A percentile compares a stretch with the other conserved stretches of the same genome.
Conservation (phyloP, 148 eudicot species). For the Tetragonia tetragonoides region DNA sequence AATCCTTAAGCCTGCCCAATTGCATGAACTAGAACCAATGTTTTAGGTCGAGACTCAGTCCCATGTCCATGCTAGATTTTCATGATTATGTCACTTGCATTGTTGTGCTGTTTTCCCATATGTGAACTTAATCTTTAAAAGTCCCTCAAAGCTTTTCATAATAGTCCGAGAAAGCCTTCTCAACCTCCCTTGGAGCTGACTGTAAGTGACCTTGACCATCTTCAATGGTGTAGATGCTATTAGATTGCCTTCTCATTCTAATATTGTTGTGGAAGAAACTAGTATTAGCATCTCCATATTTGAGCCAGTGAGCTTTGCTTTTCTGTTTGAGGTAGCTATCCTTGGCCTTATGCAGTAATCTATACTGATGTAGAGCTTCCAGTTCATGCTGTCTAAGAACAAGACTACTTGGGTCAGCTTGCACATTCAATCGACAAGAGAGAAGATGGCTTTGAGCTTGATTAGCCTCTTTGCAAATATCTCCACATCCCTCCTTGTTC, state of each 20-base stretch:
- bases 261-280: neutral
- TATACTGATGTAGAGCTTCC: neutral
- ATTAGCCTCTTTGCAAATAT: neutral
- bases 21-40: no score
- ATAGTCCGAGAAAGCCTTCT: no score
- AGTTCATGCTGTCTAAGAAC: neutral
- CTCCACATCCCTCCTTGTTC: neutral
- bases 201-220: neutral
- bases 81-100: no score
- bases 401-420: neutral
- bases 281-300: neutral
- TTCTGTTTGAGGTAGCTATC: neutral
- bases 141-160: no score
- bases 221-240: neutral
- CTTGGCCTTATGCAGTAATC: neutral
- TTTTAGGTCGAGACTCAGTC: no score
- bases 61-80: no score
- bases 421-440: neutral
- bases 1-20: no score
- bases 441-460: neutral
- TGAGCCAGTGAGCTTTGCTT: neutral
- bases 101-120: no score
- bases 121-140: no score
- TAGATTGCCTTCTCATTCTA: neutral
- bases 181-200: neutral